Conservation (phyloP, 441 rosid genomes). For the Pelargonium fulgidum region DNA sequence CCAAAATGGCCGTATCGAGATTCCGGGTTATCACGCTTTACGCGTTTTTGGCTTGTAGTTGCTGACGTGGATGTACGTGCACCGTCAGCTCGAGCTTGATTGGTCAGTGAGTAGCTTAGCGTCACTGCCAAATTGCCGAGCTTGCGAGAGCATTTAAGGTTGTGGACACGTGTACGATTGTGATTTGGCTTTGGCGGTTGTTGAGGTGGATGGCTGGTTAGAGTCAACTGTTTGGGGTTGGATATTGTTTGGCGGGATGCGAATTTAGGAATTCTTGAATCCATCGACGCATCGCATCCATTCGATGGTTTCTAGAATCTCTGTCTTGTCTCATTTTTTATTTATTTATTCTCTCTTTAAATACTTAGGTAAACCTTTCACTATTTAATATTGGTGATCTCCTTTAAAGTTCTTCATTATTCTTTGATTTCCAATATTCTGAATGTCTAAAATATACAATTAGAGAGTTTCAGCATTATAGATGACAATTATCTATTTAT, state of each 20-base stretch:
- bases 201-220: background rate
- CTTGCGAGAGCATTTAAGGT: background rate
- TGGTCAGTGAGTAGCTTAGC: background rate
- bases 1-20: conserved; percentile 25
- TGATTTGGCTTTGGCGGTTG: background rate
- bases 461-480: no score
- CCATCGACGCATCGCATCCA: no score
- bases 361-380: no score
- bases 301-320: no score
- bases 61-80: conserved; percentile 53
- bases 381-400: no score
- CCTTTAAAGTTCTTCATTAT: no score
- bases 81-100: conserved; percentile 31
- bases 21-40: conserved; percentile 43
- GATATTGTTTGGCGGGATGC: background rate
- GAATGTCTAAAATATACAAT: no score
- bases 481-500: no score
- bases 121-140: background rate
- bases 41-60: conserved; percentile 40
- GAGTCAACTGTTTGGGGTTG: no score
- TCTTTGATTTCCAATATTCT: no score
- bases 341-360: no score
- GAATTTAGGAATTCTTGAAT: background rate
- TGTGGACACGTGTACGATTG: background rate
- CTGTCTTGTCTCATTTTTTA: no score